Percentiles rank a stretch among this genome's conserved stretches.
Evolutionary conservation across 2,329 filamentous ascomycete genomes (phyloP).

Genomic region (Parascedosporium putredinis): DNA sequence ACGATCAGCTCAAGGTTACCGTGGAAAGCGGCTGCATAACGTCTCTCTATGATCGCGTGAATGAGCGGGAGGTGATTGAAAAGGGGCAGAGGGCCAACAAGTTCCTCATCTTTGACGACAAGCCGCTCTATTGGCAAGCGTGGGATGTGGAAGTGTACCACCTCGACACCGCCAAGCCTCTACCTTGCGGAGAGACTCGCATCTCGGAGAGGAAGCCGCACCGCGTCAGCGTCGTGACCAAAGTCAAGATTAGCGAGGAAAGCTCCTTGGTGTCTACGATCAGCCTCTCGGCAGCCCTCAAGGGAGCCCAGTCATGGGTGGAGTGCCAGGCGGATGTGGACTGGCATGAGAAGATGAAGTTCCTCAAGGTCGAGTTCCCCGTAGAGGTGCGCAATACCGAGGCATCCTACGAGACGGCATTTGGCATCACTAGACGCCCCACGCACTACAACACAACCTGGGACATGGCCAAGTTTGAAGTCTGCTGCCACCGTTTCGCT

Average conservation of each 20-base stretch:
- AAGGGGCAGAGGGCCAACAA: conserved; percentile 72
- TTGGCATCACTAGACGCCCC: conserved; percentile 75
- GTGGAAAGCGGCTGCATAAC: conserved; percentile 69
- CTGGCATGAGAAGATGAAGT: conserved; percentile 95
- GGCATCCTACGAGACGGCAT: conserved; percentile 91
- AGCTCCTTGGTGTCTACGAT: conserved; percentile 84
- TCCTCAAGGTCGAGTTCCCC: conserved; percentile 97
- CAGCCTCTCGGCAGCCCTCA: conserved; percentile 59
- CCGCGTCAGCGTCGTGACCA: conserved; percentile 70
- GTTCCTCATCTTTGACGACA: conserved; percentile 91
- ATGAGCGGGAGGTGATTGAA: conserved; percentile 68
- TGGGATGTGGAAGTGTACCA: conserved; percentile 99
- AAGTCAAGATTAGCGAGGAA: conserved; percentile 76
- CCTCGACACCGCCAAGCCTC: conserved; percentile 71
- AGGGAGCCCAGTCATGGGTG: conserved; percentile 57
- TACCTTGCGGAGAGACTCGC: conserved; percentile 56
- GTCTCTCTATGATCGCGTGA: conserved; percentile 67
- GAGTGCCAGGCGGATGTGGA: conserved; percentile 82
- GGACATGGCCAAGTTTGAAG: conserved; percentile 98
- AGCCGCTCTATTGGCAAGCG: conserved; percentile 93
- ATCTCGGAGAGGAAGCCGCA: conserved; percentile 64
- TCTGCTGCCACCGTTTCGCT: conserved; percentile 90
- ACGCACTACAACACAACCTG: conserved; percentile 97
- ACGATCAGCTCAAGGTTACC: conserved; percentile 63
- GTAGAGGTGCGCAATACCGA: conserved; percentile 85